Percentiles rank a stretch among this genome's conserved stretches.
phyloP scores from a whole-genome alignment of 2,329 filamentous ascomycete species.

The Aspergillus arachidicola region DNA sequence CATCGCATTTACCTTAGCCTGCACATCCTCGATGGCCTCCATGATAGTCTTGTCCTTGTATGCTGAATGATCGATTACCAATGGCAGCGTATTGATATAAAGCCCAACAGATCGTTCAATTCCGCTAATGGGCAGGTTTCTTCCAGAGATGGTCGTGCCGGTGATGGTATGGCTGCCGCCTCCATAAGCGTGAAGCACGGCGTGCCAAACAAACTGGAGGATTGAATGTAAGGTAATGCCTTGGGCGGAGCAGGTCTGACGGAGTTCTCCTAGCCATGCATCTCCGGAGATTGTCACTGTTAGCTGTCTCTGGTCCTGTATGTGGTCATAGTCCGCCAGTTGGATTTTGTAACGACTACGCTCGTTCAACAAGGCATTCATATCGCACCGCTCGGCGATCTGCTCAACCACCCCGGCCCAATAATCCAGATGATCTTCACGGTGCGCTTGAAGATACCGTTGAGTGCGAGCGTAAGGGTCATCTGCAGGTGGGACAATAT shows the following conservation, averaged over 20 bases:
- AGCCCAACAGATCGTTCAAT: background rate
- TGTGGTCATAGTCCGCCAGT: background rate
- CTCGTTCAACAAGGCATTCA: background rate
- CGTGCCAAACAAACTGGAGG: background rate
- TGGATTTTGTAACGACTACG: background rate
- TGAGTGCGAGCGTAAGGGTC: background rate
- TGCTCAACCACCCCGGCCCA: background rate
- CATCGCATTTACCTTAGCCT: background rate
- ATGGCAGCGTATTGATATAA: background rate
- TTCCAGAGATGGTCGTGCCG: background rate
- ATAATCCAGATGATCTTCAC: background rate
- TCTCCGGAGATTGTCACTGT: background rate
- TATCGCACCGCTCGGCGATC: background rate
- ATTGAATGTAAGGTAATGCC: background rate
- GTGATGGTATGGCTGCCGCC: background rate
- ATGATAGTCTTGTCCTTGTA: background rate
- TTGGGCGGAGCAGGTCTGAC: background rate
- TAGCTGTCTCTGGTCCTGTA: background rate
- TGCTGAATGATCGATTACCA: background rate
- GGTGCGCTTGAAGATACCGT: background rate
- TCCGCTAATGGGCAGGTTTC: background rate
- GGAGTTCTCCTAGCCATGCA: background rate
- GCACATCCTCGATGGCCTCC: background rate
- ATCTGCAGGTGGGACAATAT: background rate
- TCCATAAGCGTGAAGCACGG: background rate